Evolutionary conservation across 768 basidiomycete genomes (phyloP), one percentile per base, ranked within the genome.

Genomic region (Phylloporus scabripes): DNA sequence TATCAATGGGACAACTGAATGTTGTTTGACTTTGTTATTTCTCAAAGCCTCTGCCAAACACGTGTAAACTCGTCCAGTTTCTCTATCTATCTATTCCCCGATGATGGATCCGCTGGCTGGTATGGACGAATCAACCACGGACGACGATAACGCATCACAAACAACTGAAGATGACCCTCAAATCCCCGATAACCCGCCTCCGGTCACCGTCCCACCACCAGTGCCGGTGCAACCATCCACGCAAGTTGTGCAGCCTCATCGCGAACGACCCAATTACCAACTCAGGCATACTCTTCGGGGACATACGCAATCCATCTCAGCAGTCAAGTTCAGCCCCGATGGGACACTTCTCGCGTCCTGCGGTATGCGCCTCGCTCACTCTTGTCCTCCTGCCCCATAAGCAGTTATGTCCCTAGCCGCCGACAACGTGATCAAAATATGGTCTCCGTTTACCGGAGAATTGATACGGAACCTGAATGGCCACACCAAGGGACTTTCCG

Each of bases 241-340:
- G 18, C 63, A 56, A 34, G 63, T 58, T 28, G 67, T 63, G 7
- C 61, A 70, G 33, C 62, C 78, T 15, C 56, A 50, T 40, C 65
- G 68, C 34, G 65, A 63, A 48, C 55, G 72, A 53, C 87, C 87
- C n/a, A 75, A 83, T 55, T 91, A 91, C 61, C 72, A 80, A 58
- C 77, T 85, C 2, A 72, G 74, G 42, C 81, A 86, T 65, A 80
- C 78, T 1, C 72, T 93, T 31, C 69, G 71, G 2, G 94, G 91
- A 0, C 93, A 97, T 63, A 83, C 81, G 6, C 79, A 81, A 60
- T 85, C 87, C 0, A 84, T 96, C 45, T 92, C 92, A 24, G 83
- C 91, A 17, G 83, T 94, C 52, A 91, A 90, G 65, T 97, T 96
- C 66, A 92, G 91, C 60, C 87, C 87, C 0, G 88, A 95, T 62